phyloP scores from a whole-genome alignment of 768 basidiomycete genomes.

The Dentipellis fragilis region DNA sequence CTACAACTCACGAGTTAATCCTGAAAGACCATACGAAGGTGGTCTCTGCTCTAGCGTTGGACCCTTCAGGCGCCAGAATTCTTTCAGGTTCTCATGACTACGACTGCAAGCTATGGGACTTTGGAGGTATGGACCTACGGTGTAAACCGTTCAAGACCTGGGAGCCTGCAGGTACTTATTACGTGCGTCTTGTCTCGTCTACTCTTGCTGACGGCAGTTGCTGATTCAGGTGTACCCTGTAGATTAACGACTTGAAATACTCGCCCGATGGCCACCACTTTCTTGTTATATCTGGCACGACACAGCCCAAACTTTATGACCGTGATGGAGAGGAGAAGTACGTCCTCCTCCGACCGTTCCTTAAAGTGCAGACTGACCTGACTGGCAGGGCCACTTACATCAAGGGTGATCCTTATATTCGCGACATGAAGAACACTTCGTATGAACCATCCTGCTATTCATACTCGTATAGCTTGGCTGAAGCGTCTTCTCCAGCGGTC shows the following conservation, averaged over 20 bases:
- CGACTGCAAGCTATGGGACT: conserved; percentile 98
- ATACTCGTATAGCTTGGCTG: conserved; percentile 1
- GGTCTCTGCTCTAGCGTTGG: conserved; percentile 83
- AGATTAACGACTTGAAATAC: conserved; percentile 90
- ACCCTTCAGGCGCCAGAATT: conserved; percentile 89
- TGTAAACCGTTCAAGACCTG: conserved; percentile 94
- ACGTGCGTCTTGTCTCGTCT: conserved; percentile 39
- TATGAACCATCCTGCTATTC: conserved; percentile 28
- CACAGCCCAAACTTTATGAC: conserved; percentile 82
- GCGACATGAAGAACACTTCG: conserved; percentile 99
- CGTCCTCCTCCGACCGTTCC: conserved; percentile 24
- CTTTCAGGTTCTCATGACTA: conserved; percentile 94
- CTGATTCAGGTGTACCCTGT: conserved; percentile 1
- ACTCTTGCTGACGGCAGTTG: conserved; percentile 3
- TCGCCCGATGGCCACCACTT: conserved; percentile 82
- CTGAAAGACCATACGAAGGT: conserved; percentile 96
- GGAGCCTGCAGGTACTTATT: conserved; percentile 90
- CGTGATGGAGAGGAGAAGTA: conserved; percentile 91
- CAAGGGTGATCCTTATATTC: conserved; percentile 96
- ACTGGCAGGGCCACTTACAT: conserved; percentile 61
- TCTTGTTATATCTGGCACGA: conserved; percentile 80
- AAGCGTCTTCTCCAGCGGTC: conserved; percentile 50
- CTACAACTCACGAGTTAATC: conserved; percentile 81
- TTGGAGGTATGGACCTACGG: conserved; percentile 90
- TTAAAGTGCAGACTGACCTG: conserved; percentile 38